phyloP scores from a whole-genome alignment of 352 stramenopile species.

The Globisporangium viniferum region DNA sequence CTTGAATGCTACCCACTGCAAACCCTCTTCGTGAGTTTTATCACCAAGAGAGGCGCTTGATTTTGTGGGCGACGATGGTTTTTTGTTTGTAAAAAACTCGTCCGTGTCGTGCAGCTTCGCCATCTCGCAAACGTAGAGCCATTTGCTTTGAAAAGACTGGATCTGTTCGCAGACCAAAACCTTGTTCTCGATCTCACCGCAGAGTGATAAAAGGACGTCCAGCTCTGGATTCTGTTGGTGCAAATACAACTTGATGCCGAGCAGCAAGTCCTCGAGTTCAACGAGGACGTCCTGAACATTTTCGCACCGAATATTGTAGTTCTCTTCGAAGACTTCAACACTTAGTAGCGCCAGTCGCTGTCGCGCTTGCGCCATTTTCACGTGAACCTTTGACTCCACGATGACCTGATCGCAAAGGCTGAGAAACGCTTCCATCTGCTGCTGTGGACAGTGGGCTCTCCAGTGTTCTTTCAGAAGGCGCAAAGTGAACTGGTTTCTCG shows the following conservation, averaged over 20 bases:
- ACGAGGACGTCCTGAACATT: slow-evolving; percentile 26
- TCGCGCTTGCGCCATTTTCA: slow-evolving; percentile 29
- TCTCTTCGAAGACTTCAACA: slow-evolving; percentile 31
- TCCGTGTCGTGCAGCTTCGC: slow-evolving; percentile 57
- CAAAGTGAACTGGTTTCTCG: slow-evolving; percentile 19
- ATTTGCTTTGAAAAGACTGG: slow-evolving; percentile 39
- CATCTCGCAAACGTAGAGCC: slow-evolving; percentile 41
- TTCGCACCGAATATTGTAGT: slow-evolving; percentile 39
- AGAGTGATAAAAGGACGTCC: slow-evolving; percentile 25
- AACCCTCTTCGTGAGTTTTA: slow-evolving; percentile 17
- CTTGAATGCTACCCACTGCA: slow-evolving; percentile 15
- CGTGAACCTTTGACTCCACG: slow-evolving; percentile 44
- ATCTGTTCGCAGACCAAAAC: slow-evolving; percentile 34
- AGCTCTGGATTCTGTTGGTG: slow-evolving; percentile 45
- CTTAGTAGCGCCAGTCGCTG: slow-evolving; percentile 31
- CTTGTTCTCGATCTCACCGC: slow-evolving; percentile 31
- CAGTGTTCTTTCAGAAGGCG: slow-evolving; percentile 26
- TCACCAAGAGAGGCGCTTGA: slow-evolving; percentile 6
- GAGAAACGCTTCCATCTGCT: slow-evolving; percentile 20
- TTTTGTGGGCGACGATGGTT: slow-evolving; percentile 4
- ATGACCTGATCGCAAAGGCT: slow-evolving; percentile 48
- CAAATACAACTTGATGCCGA: slow-evolving; percentile 35
- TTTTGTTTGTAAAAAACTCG: slow-evolving; percentile 44
- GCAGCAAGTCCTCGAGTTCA: slow-evolving; percentile 30
- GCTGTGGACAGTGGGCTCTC: background rate